Percentiles rank a stretch among this genome's conserved stretches.
Evolutionary conservation across 2,329 filamentous ascomycete genomes (phyloP).

Genomic region (Fusarium tupiense): DNA sequence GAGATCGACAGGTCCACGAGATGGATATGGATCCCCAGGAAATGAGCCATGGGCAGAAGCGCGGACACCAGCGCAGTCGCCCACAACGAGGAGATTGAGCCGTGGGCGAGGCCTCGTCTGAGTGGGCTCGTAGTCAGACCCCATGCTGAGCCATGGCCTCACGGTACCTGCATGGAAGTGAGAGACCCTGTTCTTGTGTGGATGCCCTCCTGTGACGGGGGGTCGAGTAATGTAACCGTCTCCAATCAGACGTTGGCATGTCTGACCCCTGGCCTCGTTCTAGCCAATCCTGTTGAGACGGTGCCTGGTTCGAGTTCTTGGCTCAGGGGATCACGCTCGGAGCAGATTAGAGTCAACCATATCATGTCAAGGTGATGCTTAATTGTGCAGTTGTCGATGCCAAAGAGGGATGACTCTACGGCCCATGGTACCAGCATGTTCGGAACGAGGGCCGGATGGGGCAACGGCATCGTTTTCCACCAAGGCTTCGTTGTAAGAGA

Average conservation of each 20-base stretch:
- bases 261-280: conserved; percentile 31
- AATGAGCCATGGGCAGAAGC: conserved; percentile 40
- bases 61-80: conserved; percentile 34
- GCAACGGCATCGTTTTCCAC: conserved; percentile 18
- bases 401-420: conserved; percentile 3
- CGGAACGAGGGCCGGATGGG: conserved; percentile 28
- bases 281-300: conserved; percentile 37
- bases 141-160: conserved; percentile 22
- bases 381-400: conserved; percentile 10
- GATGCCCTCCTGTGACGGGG: conserved; percentile 22
- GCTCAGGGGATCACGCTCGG: conserved; percentile 27
- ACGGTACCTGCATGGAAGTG: conserved; percentile 27
- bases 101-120: conserved; percentile 31
- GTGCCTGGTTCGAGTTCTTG: conserved; percentile 27
- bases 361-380: conserved; percentile 29
- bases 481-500: background rate
- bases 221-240: conserved; percentile 36
- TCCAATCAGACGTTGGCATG: conserved; percentile 40
- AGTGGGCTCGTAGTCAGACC: conserved; percentile 20
- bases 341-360: conserved; percentile 34
- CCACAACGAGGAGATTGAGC: conserved; percentile 36
- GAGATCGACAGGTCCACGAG: conserved; percentile 41
- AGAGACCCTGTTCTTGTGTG: conserved; percentile 30
- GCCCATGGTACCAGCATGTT: conserved; percentile 24
- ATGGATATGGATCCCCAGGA: conserved; percentile 40